These are phyloP conservation scores for Plantago elongata DNA, from an alignment of 257 asterid species.

Conservation along the genomic window DNA sequence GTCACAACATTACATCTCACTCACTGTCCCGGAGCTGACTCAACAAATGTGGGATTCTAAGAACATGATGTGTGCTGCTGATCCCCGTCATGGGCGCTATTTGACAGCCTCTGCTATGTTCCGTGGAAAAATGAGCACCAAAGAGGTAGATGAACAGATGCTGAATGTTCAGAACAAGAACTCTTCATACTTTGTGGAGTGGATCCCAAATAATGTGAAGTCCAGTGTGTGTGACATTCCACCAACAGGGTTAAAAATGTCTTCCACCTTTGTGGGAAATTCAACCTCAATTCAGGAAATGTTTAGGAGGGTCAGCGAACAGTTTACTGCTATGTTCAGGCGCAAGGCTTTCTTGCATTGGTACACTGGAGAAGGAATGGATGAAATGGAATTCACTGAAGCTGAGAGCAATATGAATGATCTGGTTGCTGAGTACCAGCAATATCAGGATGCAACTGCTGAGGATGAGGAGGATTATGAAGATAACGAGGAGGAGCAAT, in stretches of 20 bases:
- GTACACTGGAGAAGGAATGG: conserved; percentile 74
- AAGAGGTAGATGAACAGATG: conserved; percentile 66
- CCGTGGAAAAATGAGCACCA: conserved; percentile 72
- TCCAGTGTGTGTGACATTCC: conserved; percentile 66
- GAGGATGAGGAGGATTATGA: conserved; percentile 52
- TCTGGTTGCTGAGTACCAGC: conserved; percentile 62
- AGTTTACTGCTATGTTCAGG: conserved; percentile 66
- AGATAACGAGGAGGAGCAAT: conserved; percentile 38
- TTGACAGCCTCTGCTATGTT: conserved; percentile 68
- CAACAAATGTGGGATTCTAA: conserved; percentile 69
- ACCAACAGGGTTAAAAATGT: conserved; percentile 54
- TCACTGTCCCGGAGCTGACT: conserved; percentile 57
- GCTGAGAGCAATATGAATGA: conserved; percentile 75
- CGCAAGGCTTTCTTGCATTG: conserved; percentile 63
- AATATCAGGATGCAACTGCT: conserved; percentile 59
- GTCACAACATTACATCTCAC: conserved; percentile 49
- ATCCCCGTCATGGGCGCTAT: conserved; percentile 64
- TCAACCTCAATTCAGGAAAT: conserved; percentile 63
- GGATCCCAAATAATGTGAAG: conserved; percentile 69
- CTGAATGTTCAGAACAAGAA: conserved; percentile 65
- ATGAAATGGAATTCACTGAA: conserved; percentile 65
- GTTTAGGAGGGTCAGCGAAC: conserved; percentile 68
- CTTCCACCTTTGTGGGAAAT: conserved; percentile 55
- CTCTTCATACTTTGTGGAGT: conserved; percentile 61
- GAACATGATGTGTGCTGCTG: conserved; percentile 76